Conservation (phyloP, 2,329 filamentous ascomycete genomes). For the Capronia epimyces region DNA sequence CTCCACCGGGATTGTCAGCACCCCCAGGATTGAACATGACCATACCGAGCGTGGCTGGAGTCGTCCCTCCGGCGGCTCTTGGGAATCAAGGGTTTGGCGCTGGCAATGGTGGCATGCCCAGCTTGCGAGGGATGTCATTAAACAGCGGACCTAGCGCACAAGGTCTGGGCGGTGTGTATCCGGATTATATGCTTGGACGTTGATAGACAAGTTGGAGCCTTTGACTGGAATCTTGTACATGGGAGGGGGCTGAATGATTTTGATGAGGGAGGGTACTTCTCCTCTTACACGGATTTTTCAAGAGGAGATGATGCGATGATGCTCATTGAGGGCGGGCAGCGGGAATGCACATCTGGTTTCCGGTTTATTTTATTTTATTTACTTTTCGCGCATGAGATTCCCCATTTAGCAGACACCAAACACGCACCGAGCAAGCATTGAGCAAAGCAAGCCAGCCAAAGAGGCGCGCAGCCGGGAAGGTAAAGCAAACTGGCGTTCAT, state of each 20-base stretch:
- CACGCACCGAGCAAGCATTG: background rate
- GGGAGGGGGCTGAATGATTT: background rate
- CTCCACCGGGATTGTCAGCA: constrained; percentile 72
- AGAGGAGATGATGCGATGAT: background rate
- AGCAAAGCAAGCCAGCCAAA: background rate
- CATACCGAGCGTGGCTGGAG: constrained; percentile 27
- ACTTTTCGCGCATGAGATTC: constrained; percentile 24
- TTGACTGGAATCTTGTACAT: background rate
- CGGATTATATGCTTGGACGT: constrained; percentile 47
- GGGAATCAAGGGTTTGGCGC: constrained; percentile 26
- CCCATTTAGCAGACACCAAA: constrained; percentile 20
- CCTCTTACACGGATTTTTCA: background rate
- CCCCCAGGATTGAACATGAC: constrained; percentile 62
- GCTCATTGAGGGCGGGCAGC: no score
- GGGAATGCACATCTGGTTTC: background rate
- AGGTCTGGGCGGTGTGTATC: constrained; percentile 38
- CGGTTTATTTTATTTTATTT: background rate
- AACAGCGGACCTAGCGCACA: constrained; percentile 30
- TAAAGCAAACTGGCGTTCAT: constrained; percentile 19
- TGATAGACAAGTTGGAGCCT: constrained; percentile 27
- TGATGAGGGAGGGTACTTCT: background rate
- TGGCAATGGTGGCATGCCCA: constrained; percentile 33
- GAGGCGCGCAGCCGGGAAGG: background rate
- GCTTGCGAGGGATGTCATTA: constrained; percentile 31
- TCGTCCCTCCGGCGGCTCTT: constrained; percentile 15